Evolutionary conservation across 805 yeast species (phyloP).

Genomic region (Hanseniaspora meyeri): DNA sequence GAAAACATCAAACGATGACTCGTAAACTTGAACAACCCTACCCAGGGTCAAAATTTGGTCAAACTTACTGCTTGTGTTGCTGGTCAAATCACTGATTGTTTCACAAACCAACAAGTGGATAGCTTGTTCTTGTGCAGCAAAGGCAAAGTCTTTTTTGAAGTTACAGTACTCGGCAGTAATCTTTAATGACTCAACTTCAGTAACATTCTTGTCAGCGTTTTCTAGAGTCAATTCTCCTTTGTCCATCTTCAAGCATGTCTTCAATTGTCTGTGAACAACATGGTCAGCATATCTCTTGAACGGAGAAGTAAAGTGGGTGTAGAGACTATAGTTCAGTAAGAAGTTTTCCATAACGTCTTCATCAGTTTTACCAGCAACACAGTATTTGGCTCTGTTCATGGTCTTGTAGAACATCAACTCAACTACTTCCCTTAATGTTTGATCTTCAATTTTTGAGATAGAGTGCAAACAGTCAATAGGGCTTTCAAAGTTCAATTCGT

Average conservation of each 20-base stretch:
- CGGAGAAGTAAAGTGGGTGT: conserved; percentile 91
- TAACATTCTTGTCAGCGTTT: conserved; percentile 43
- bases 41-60: conserved; percentile 81
- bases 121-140: conserved; percentile 87
- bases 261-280: conserved; percentile 84
- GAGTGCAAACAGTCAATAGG: conserved; percentile 63
- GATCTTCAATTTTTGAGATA: conserved; percentile 50
- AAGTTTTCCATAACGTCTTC: conserved; percentile 69
- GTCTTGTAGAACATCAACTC: conserved; percentile 73
- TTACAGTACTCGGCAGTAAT: conserved; percentile 85
- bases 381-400: conserved; percentile 75
- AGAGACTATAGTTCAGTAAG: conserved; percentile 68
- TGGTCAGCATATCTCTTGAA: conserved; percentile 83
- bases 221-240: conserved; percentile 29
- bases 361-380: conserved; percentile 76
- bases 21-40: conserved; percentile 82
- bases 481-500: conserved; percentile 9
- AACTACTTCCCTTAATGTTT: conserved; percentile 53
- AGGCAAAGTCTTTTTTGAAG: conserved; percentile 89
- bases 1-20: conserved; percentile 86
- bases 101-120: conserved; percentile 76
- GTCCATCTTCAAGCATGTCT: conserved; percentile 36
- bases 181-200: conserved; percentile 57
- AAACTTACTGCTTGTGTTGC: conserved; percentile 41
- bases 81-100: conserved; percentile 62